phyloP scores from a whole-genome alignment of 257 asterid species.

The Catharanthus roseus region DNA sequence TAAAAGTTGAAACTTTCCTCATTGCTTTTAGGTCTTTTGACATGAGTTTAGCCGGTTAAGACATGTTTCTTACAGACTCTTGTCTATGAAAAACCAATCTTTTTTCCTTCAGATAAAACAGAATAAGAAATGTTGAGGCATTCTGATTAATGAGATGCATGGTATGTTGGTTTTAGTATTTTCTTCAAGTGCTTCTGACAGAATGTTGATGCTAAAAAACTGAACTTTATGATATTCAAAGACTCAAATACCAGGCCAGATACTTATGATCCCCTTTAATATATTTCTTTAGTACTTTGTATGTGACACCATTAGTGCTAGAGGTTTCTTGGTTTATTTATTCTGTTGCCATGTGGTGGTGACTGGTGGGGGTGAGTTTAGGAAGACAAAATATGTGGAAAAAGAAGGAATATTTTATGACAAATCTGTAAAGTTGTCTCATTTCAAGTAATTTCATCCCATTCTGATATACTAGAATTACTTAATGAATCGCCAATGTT shows the following conservation, averaged over 20 bases:
- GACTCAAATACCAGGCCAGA: not conserved
- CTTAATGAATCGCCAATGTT: too few relatives aligned
- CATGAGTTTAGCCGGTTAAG: not conserved
- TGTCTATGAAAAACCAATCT: not conserved
- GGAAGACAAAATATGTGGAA: not conserved
- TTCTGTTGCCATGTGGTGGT: constrained; percentile 5
- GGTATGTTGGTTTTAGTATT: not conserved
- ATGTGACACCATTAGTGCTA: not conserved
- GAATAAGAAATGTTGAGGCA: not conserved
- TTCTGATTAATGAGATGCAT: not conserved
- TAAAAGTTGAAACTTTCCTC: not conserved
- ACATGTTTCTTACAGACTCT: not conserved
- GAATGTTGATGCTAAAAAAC: not conserved
- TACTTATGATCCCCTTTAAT: not conserved
- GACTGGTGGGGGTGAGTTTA: not conserved
- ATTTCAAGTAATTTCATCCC: not conserved
- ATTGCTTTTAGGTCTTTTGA: not conserved
- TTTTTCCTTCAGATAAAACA: not conserved
- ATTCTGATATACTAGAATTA: not conserved
- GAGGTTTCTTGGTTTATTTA: not conserved
- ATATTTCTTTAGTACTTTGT: not conserved
- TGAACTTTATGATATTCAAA: not conserved
- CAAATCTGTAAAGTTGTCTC: not conserved
- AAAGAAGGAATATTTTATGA: not conserved
- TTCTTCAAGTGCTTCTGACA: not conserved